These are phyloP conservation scores for Echites panduratus DNA, from an alignment of 257 asterid genomes.

Conservation along the genomic window DNA sequence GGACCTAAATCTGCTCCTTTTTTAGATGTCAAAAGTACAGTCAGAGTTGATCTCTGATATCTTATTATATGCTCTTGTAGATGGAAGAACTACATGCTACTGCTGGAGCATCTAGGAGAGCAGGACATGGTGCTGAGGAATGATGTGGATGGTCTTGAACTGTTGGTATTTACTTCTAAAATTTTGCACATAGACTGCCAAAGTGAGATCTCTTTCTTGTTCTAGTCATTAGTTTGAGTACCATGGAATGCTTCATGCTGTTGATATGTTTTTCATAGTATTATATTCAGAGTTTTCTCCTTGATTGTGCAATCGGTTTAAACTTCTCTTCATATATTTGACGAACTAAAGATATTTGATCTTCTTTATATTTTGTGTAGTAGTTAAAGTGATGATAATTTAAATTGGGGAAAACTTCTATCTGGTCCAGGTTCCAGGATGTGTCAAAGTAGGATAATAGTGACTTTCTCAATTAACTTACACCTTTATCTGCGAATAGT, in stretches of 20 bases:
- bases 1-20: background rate
- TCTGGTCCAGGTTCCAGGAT: too few relatives aligned
- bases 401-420: background rate
- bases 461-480: too few relatives aligned
- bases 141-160: conserved; percentile 46
- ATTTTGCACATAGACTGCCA: conserved; percentile 42
- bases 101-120: conserved; percentile 35
- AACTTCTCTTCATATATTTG: background rate
- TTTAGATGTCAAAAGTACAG: too few relatives aligned
- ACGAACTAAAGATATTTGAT: background rate
- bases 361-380: background rate
- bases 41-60: background rate
- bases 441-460: too few relatives aligned
- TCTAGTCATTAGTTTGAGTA: conserved; percentile 3
- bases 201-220: conserved; percentile 32
- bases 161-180: conserved; percentile 58
- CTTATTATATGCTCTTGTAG: conserved; percentile 26
- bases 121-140: conserved; percentile 42
- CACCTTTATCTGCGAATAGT: too few relatives aligned
- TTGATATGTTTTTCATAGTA: background rate
- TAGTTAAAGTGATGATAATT: background rate
- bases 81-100: conserved; percentile 30
- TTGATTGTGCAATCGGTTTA: background rate
- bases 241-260: background rate
- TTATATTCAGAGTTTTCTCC: background rate